Percentiles rank a stretch among this genome's conserved stretches.
These are phyloP conservation scores for Fusarium cicatricum DNA, from an alignment of 2,329 filamentous ascomycete species.

Conservation along the genomic window DNA sequence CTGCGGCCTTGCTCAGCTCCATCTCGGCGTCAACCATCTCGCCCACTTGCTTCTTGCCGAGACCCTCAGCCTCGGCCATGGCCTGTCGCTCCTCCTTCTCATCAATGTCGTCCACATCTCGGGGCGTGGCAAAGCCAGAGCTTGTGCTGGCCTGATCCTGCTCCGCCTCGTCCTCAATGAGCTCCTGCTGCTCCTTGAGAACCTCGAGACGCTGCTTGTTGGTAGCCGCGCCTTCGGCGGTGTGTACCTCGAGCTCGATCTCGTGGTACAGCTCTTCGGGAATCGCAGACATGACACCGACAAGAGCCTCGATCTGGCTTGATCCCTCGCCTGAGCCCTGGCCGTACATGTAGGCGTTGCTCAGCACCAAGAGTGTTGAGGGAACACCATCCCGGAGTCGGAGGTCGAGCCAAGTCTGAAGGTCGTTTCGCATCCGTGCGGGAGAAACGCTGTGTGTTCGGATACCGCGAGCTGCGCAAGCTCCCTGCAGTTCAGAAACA, in stretches of 20 bases:
- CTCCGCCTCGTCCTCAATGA: constrained; percentile 96
- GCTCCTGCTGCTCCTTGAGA: constrained; percentile 96
- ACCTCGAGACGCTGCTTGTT: constrained; percentile 99
- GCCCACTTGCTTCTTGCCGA: constrained; percentile 57
- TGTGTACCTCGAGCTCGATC: constrained; percentile 98
- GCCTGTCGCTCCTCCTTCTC: constrained; percentile 82
- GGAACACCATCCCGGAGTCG: constrained; percentile 95
- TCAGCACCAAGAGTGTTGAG: constrained; percentile 92
- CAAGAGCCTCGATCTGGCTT: constrained; percentile 90
- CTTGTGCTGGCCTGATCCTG: constrained; percentile 85
- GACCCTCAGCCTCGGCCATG: constrained; percentile 58
- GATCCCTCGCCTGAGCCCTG: constrained; percentile 88
- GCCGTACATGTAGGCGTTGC: constrained; percentile 97
- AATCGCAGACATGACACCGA: constrained; percentile 91
- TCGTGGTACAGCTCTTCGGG: constrained; percentile 99
- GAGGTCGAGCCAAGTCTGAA: constrained; percentile 93
- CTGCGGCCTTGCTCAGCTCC: constrained; percentile 50
- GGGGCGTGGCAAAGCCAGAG: constrained; percentile 76
- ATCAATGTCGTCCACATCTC: constrained; percentile 92
- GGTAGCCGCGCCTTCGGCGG: constrained; percentile 93
- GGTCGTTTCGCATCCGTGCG: constrained; percentile 84
- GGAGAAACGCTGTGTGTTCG: constrained; percentile 93
- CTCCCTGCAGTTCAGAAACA: constrained; percentile 91
- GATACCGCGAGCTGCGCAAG: constrained; percentile 90
- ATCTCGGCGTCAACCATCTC: constrained; percentile 66